Evolutionary conservation across 148 eudicot genomes (phyloP).

Genomic region (Camellia japonica): DNA sequence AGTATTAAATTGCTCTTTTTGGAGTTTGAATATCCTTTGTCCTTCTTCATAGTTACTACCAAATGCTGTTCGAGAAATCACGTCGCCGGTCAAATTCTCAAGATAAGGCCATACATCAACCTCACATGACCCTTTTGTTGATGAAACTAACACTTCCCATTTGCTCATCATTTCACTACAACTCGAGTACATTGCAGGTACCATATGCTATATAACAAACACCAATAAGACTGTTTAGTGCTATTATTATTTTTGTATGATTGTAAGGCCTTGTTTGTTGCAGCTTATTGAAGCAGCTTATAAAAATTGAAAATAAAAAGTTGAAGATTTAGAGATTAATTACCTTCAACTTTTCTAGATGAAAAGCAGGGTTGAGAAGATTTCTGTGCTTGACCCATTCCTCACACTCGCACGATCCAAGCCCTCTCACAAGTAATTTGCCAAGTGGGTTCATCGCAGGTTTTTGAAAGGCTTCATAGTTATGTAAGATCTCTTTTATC

Average conservation of each 20-base stretch:
- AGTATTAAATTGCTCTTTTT: conserved; percentile 34
- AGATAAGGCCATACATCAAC: conserved; percentile 31
- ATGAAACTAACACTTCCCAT: conserved; percentile 36
- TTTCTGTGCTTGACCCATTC: conserved; percentile 38
- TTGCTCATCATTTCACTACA: conserved; percentile 23
- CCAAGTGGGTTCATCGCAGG: conserved; percentile 18
- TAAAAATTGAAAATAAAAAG: too few species aligned
- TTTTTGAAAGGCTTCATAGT: conserved; percentile 21
- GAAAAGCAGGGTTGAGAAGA: conserved; percentile 7
- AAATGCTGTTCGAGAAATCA: conserved; percentile 55
- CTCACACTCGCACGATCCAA: conserved; percentile 26
- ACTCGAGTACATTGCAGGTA: conserved; percentile 29
- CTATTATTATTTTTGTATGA: too few species aligned
- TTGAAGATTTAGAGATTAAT: background rate
- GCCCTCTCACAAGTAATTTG: conserved; percentile 19
- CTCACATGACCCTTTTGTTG: conserved; percentile 18
- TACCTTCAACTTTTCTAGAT: conserved; percentile 30
- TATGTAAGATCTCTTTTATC: conserved; percentile 26
- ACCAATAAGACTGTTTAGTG: too few species aligned
- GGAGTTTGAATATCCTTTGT: conserved; percentile 41
- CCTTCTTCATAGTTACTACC: conserved; percentile 38
- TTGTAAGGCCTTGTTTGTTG: too few species aligned
- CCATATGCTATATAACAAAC: conserved; percentile 30
- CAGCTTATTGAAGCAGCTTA: too few species aligned
- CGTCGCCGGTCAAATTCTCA: conserved; percentile 19